Base-by-base conservation (phyloP, 2,329 filamentous ascomycete genomes). In the Fusarium equiseti region DNA sequence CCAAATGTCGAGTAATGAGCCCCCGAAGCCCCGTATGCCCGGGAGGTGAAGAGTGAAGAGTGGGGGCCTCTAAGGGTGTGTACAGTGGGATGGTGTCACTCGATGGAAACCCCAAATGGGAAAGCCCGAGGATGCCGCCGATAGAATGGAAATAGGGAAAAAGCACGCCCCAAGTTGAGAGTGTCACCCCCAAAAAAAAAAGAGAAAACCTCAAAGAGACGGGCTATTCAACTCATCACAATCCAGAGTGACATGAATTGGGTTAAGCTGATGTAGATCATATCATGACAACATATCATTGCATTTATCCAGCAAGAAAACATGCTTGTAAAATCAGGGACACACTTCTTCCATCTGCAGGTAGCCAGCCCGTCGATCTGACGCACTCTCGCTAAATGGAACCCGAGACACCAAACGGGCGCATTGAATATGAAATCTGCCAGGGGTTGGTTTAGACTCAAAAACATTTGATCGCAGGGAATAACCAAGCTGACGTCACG, bases 51-150 rank as follows among this genome's bases (percentile, higher is more conserved):
- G 24, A 52, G 32, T 52, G 50, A 22, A 26, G 32, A 35, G 48
- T 18, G 16, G 24, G 29, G 32, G 20, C n/a, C 7, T 26, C 46
- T 38, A 38, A 22, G n/a, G 20, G 27, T 22, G 46, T 61, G 50
- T 66, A 12, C 38, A 42, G 56, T 71, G 61, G 61, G 68, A 71
- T 73, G 59, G 59, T 70, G 67, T 68, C 58, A 66, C 56, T 32
- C 44, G 24, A 43, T 63, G 69, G 66, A 66, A 69, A 55, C 24
- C 69, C 71, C 73, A 72, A 74, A 75, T 59, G 42, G 73, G 73
- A 71, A 75, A 70, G 50, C 60, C 73, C 73, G 73, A 75, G 71
- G 62, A 60, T 67, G 64, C 56, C 66, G 61, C 72, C 66, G 66
- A 52, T 52, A 42, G 50, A 27, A 42, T 52, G 32, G 32, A 13